Base-by-base conservation (phyloP, 345 rosid genomes). In the Aquilaria malaccensis region DNA sequence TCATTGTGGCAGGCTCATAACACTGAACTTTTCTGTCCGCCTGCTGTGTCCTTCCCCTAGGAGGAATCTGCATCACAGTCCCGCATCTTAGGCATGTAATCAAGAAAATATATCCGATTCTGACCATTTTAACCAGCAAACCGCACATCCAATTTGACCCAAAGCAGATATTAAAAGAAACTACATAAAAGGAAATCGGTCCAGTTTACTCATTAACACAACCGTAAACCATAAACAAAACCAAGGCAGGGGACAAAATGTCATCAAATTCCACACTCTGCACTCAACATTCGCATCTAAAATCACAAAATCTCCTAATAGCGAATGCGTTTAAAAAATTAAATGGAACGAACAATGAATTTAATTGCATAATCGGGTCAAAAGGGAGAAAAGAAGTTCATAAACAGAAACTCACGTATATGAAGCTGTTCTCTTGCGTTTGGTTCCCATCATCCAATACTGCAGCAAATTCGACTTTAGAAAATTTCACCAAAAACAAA, bases 1-100 rank as follows among this genome's bases (percentile, higher is more conserved):
- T 94, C 99, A 88, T 90, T 7, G 99, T 90, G 30, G 99, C 97
- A 64, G 99, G 99, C 72, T 94, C 99, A 56, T 94, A 94, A 73
- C 99, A 94, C 65, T 86, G 97, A 73, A 90, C 96, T 70, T 80
- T 94, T 64, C 78, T 83, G 43, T 94, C 99, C 0, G 85, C 77
- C 71, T 86, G 97, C 62, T 83, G 93, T 9, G 84, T 71, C 81
- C 95, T 83, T 67, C 96, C 99, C 74, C 95, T 84, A 0, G 99
- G 89, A 76, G 99, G 99, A 60, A 94, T 76, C 99, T 94, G 73
- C 74, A 48, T 43, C 55, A 22, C 22, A 51, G 15, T 56, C 58
- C 60, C 50, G 64, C 14, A 33, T 6, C 22, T 22, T 22, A 22
- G 22, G 22, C 22, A 37, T 4, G 43, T 4, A 37, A 3, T 37